Evolutionary conservation across 805 yeast genomes (phyloP).

Genomic region (Starmerella roubikii): DNA sequence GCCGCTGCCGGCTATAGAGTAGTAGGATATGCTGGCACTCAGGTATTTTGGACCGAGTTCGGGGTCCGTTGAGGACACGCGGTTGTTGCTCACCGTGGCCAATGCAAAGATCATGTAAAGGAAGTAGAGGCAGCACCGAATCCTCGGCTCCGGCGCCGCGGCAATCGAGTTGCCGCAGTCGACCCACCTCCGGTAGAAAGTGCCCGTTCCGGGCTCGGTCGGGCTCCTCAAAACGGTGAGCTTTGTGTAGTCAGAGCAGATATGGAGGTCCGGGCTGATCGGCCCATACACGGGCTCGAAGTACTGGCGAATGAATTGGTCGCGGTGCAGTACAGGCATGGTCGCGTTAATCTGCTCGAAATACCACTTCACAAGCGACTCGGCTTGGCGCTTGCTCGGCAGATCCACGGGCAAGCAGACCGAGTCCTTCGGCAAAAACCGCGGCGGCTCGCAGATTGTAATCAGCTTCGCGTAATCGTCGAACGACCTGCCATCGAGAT

Average conservation of each 20-base stretch:
- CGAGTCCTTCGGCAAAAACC: not conserved
- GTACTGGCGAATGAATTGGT: conserved; percentile 48
- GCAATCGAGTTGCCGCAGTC: conserved; percentile 12
- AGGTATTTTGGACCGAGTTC: conserved; percentile 47
- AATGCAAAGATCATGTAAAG: conserved; percentile 68
- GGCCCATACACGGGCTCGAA: conserved; percentile 74
- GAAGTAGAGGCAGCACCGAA: conserved; percentile 38
- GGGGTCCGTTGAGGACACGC: conserved; percentile 31
- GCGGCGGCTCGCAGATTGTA: not conserved
- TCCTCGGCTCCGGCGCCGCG: conserved; percentile 14
- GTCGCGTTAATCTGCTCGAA: conserved; percentile 76
- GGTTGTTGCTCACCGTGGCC: conserved; percentile 60
- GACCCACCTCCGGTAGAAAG: conserved; percentile 16
- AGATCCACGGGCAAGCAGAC: conserved; percentile 23
- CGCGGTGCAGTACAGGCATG: conserved; percentile 72
- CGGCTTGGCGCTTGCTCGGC: conserved; percentile 61
- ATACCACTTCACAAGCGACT: conserved; percentile 45
- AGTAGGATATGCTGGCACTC: conserved; percentile 44
- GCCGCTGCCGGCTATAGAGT: conserved; percentile 11
- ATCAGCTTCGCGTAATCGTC: not conserved
- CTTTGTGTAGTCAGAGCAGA: conserved; percentile 28
- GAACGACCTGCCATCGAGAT: not conserved
- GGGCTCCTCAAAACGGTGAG: conserved; percentile 8
- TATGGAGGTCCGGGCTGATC: conserved; percentile 37
- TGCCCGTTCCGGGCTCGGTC: conserved; percentile 15